These are phyloP conservation scores for Pseudozyma hubeiensis DNA, from an alignment of 1,284 basidiomycete species.

Conservation along the genomic window DNA sequence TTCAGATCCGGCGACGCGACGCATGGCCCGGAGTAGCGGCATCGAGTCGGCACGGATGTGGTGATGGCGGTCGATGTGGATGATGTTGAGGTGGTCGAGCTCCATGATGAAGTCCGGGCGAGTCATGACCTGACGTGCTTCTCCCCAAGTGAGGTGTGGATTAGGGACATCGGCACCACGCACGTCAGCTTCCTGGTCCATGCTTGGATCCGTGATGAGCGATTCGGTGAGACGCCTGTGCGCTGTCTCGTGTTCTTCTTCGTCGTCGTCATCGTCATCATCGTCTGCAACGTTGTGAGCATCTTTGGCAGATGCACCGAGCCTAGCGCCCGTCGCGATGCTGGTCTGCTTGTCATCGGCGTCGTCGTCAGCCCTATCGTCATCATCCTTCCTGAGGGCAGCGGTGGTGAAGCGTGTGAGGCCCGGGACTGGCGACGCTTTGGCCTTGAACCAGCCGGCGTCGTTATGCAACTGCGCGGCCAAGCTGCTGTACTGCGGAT, in stretches of 20 bases:
- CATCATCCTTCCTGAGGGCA: neutral
- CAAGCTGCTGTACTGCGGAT: conserved; percentile 44
- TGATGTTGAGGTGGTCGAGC: conserved; percentile 59
- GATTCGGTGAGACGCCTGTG: conserved; percentile 40
- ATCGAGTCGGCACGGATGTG: conserved; percentile 62
- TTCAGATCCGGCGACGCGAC: conserved; percentile 50
- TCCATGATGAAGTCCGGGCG: conserved; percentile 60
- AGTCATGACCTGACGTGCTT: conserved; percentile 64
- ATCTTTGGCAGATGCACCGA: neutral
- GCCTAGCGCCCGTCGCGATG: neutral
- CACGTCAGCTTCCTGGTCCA: conserved; percentile 51
- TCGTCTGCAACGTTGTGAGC: conserved; percentile 5
- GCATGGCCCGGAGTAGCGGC: conserved; percentile 61
- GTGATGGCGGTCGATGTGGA: conserved; percentile 62
- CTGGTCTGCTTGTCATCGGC: neutral
- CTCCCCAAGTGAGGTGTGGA: conserved; percentile 62
- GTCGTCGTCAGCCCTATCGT: neutral
- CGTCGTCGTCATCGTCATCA: conserved; percentile 47
- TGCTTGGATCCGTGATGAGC: conserved; percentile 49
- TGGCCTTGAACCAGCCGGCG: conserved; percentile 49
- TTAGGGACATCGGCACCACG: conserved; percentile 58
- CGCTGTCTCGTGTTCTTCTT: conserved; percentile 19
- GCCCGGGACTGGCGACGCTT: conserved; percentile 37
- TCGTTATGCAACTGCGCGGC: conserved; percentile 45
- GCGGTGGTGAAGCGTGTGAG: conserved; percentile 31